Conservation (phyloP, 371 early-diverging fungal species). For the Aphelidium insulamus region DNA sequence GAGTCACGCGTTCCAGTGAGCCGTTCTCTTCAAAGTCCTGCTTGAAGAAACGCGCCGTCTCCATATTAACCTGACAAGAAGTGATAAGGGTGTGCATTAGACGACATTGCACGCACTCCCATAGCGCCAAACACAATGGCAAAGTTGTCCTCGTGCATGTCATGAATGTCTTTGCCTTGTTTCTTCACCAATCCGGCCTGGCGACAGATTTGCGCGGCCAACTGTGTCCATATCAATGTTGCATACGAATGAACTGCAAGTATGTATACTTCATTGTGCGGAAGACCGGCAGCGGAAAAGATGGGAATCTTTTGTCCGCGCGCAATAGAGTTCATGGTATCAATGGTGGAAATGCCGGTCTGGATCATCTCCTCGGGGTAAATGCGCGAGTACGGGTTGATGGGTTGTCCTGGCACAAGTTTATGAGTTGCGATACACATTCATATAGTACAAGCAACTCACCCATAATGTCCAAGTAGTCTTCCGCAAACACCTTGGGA, state of each 20-base stretch:
- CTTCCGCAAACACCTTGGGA: slow-evolving; percentile 97
- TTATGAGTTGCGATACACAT: neutral
- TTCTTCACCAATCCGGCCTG: slow-evolving; percentile 98
- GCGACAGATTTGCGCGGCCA: slow-evolving; percentile 99
- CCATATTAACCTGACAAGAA: slow-evolving; percentile 68
- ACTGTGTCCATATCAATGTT: slow-evolving; percentile 21
- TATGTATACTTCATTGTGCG: slow-evolving; percentile 86
- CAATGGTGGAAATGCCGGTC: slow-evolving; percentile 99
- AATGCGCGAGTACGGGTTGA: slow-evolving; percentile 97
- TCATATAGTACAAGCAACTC: slow-evolving; percentile 2
- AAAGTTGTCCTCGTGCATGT: slow-evolving; percentile 98
- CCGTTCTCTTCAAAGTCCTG: slow-evolving; percentile 99
- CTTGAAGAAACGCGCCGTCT: slow-evolving; percentile 99
- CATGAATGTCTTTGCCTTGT: slow-evolving; percentile 83
- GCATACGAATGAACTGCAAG: slow-evolving; percentile 1
- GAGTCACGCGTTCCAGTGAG: slow-evolving; percentile 93
- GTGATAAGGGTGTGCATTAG: neutral
- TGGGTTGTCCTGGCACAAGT: slow-evolving; percentile 53
- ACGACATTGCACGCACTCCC: slow-evolving; percentile 42
- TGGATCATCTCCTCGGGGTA: slow-evolving; percentile 99
- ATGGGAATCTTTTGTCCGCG: slow-evolving; percentile 99
- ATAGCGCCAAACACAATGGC: slow-evolving; percentile 99
- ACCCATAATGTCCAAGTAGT: slow-evolving; percentile 95
- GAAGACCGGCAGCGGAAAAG: slow-evolving; percentile 98
- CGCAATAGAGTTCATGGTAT: slow-evolving; percentile 99